Conservation (phyloP, 805 yeast genomes). For the Phaffomyces opuntiae region DNA sequence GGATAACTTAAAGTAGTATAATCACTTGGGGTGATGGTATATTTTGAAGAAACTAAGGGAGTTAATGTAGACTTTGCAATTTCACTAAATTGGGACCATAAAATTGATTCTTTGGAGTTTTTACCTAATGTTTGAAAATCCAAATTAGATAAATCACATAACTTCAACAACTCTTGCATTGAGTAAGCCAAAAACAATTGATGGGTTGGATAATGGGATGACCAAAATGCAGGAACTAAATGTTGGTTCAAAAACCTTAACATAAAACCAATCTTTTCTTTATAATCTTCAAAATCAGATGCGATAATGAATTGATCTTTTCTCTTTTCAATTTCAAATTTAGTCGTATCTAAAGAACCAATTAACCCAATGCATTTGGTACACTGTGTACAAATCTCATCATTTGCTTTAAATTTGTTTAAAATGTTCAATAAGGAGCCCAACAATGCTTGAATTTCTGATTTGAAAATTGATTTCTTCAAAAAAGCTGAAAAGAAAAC, state of each 20-base stretch:
- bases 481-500: constrained; percentile 41
- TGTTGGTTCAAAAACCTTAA: constrained; percentile 56
- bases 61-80: constrained; percentile 64
- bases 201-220: constrained; percentile 78
- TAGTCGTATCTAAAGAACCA: constrained; percentile 68
- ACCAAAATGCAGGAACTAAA: constrained; percentile 82
- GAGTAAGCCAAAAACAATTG: constrained; percentile 82
- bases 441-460: constrained; percentile 38
- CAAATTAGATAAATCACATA: constrained; percentile 41
- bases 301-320: constrained; percentile 42
- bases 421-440: constrained; percentile 50
- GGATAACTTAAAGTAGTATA: constrained; percentile 53
- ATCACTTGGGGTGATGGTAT: constrained; percentile 42
- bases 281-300: constrained; percentile 52
- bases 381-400: constrained; percentile 48
- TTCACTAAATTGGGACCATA: constrained; percentile 61
- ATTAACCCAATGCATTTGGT: constrained; percentile 66
- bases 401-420: constrained; percentile 44
- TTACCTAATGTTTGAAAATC: constrained; percentile 21
- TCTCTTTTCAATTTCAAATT: constrained; percentile 36
- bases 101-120: constrained; percentile 24
- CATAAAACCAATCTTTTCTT: constrained; percentile 61
- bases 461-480: constrained; percentile 25
- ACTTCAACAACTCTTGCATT: constrained; percentile 77
- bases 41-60: constrained; percentile 70